phyloP scores from a whole-genome alignment of 257 asterid genomes.

The Fraxinus pennsylvanica region DNA sequence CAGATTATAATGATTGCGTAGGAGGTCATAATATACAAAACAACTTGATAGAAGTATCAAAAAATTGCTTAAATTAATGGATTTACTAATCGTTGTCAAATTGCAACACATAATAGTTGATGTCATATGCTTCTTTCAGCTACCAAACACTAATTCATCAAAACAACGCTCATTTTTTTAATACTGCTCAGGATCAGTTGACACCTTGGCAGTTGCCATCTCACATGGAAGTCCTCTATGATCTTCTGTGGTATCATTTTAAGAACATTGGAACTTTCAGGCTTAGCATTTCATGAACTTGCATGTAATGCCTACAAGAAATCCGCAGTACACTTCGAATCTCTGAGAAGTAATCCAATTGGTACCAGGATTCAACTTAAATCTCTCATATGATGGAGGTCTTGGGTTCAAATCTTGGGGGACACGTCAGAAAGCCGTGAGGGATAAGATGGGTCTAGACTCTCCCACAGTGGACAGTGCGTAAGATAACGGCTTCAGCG shows the following conservation, averaged over 20 bases:
- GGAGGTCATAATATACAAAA: not conserved
- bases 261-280: not conserved
- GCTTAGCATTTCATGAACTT: not conserved
- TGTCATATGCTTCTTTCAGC: not conserved
- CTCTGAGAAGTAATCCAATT: not conserved
- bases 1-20: not conserved
- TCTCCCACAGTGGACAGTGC: too few relatives aligned
- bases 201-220: not conserved
- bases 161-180: not conserved
- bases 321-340: not conserved
- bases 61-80: not conserved
- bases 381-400: too few relatives aligned
- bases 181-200: not conserved
- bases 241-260: not conserved
- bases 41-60: not conserved
- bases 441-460: too few relatives aligned
- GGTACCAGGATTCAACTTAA: too few relatives aligned
- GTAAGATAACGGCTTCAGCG: too few relatives aligned
- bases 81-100: not conserved
- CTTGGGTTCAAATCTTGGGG: too few relatives aligned
- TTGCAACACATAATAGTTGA: not conserved
- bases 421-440: too few relatives aligned
- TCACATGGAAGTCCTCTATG: conserved; percentile 10
- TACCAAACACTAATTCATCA: not conserved
- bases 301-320: not conserved